Percentiles rank a stretch among this genome's conserved stretches.
Evolutionary conservation across 768 basidiomycete genomes (phyloP).

Genomic region (Tephrocybe sp.): DNA sequence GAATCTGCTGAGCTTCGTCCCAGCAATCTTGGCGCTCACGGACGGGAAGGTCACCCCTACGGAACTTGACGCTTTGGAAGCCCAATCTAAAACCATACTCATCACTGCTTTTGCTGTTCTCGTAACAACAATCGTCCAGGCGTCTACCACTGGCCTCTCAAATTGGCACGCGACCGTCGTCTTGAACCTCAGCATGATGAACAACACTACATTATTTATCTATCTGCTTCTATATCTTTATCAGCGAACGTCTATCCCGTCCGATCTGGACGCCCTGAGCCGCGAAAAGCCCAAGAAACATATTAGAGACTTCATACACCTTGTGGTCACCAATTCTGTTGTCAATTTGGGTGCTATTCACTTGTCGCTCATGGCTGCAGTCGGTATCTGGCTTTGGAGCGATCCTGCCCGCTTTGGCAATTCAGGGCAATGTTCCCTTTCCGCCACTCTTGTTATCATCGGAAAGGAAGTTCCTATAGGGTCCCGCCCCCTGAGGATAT

Average conservation of each 20-base stretch:
- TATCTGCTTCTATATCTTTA: no score
- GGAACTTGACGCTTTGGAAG: slow-evolving; percentile 17
- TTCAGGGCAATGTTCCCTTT: neutral
- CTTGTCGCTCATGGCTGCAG: slow-evolving; percentile 3
- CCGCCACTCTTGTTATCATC: neutral
- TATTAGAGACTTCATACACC: no score
- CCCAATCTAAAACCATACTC: neutral
- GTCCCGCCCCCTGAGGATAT: neutral
- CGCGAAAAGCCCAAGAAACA: no score
- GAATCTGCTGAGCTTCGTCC: slow-evolving; percentile 22
- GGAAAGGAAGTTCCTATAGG: neutral
- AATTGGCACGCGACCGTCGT: neutral
- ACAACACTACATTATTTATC: neutral
- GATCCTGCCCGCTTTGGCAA: slow-evolving; percentile 1
- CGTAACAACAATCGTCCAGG: slow-evolving; percentile 23
- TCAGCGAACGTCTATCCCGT: slow-evolving; percentile 1
- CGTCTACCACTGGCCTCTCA: slow-evolving; percentile 1
- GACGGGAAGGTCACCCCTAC: slow-evolving; percentile 18
- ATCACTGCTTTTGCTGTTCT: slow-evolving; percentile 20
- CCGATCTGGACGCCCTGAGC: no score
- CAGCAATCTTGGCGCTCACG: slow-evolving; percentile 18
- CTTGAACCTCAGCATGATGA: slow-evolving; percentile 12
- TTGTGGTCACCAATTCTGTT: neutral
- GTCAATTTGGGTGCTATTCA: slow-evolving; percentile 1
- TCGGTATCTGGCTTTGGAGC: slow-evolving; percentile 8